A percentile compares a stretch with the other conserved stretches of the same genome.
Evolutionary conservation across 306 rosid species (phyloP).

Genomic region (Alnus rubra): DNA sequence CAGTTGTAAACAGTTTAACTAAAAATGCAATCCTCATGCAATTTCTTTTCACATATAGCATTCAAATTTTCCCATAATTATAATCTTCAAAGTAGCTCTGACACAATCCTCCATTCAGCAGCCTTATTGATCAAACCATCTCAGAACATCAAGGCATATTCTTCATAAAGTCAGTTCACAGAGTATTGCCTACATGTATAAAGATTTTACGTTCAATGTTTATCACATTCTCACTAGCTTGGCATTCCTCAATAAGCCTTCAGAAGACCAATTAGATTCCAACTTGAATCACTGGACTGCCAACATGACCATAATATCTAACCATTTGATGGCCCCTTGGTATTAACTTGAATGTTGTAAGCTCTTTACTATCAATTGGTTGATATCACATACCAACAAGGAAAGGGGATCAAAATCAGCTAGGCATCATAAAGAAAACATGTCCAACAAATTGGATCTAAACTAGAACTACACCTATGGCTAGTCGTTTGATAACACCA

Average conservation of each 20-base stretch:
- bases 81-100: background rate
- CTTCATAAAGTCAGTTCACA: background rate
- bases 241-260: background rate
- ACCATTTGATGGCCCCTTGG: background rate
- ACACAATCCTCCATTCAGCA: background rate
- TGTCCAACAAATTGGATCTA: conserved; percentile 6
- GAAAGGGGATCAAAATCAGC: background rate
- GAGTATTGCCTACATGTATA: background rate
- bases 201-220: background rate
- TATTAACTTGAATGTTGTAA: background rate
- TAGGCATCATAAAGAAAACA: background rate
- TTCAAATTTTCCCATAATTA: background rate
- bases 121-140: background rate
- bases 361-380: background rate
- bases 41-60: background rate
- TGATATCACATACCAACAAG: background rate
- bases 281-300: background rate
- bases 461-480: background rate
- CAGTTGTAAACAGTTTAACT: too few relatives aligned
- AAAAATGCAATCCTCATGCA: background rate
- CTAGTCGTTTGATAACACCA: background rate
- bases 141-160: background rate
- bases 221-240: background rate
- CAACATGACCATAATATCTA: background rate
- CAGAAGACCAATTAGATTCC: background rate